Evolutionary conservation across 2,329 filamentous ascomycete genomes (phyloP).

Genomic region (Epichloe amarillans): DNA sequence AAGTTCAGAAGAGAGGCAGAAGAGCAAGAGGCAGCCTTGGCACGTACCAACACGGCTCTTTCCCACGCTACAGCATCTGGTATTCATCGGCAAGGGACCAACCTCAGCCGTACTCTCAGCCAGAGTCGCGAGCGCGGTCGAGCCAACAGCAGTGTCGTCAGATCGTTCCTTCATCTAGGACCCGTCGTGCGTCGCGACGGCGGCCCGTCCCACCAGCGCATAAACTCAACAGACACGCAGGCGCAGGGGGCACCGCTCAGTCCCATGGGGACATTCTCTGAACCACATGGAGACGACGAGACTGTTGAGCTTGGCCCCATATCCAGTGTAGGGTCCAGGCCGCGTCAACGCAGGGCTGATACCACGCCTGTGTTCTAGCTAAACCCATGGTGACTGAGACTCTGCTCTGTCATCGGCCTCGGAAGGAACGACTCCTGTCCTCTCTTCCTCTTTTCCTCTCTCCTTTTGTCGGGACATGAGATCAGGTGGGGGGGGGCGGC

Average conservation of each 20-base stretch:
- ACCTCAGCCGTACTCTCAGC: constrained; percentile 21
- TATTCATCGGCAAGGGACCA: constrained; percentile 16
- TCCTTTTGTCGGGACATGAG: background rate
- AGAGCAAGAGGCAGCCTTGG: constrained; percentile 27
- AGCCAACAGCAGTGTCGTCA: constrained; percentile 29
- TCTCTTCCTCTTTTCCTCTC: background rate
- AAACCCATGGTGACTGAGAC: constrained; percentile 5
- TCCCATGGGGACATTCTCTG: constrained; percentile 10
- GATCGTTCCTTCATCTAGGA: constrained; percentile 35
- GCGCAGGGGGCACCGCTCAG: constrained; percentile 4
- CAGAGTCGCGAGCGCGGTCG: constrained; percentile 24
- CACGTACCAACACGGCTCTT: constrained; percentile 22
- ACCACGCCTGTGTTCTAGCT: constrained; percentile 14
- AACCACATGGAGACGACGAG: constrained; percentile 15
- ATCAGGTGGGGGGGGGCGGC: too few species aligned
- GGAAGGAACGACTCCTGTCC: background rate
- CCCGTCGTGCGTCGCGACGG: constrained; percentile 23
- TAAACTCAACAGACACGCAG: constrained; percentile 14
- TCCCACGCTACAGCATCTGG: constrained; percentile 20
- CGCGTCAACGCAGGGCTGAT: constrained; percentile 15
- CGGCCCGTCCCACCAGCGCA: constrained; percentile 12
- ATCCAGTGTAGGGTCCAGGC: constrained; percentile 12
- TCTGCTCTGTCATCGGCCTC: too few species aligned
- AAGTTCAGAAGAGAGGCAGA: constrained; percentile 40
- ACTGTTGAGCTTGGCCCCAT: constrained; percentile 15